Percentiles rank a stretch among this genome's conserved stretches.
Conservation (phyloP, 352 stramenopile species). For the Thalassiosira exigua region DNA sequence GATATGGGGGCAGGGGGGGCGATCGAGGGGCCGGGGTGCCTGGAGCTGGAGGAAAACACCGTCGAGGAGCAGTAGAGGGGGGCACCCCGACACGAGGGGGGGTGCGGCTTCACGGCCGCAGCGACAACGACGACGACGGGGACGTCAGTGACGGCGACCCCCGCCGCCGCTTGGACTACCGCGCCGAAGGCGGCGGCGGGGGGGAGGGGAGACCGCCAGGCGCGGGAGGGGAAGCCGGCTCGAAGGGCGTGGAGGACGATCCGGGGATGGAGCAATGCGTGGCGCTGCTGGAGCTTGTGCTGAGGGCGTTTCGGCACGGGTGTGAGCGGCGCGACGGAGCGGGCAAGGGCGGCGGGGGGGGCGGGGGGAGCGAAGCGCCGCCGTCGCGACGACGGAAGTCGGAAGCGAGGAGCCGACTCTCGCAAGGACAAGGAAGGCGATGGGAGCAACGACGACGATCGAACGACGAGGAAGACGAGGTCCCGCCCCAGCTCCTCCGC, state of each 20-base stretch:
- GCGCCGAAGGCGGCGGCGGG: neutral
- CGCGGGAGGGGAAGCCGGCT: neutral
- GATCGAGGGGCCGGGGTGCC: conserved; percentile 6
- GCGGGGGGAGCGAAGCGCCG: too few relatives aligned
- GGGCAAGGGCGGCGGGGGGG: neutral
- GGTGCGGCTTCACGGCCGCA: neutral
- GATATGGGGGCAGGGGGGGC: neutral
- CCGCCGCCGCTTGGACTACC: neutral
- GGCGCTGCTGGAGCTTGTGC: conserved; percentile 25
- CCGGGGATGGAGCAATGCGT: conserved; percentile 50
- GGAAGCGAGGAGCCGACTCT: neutral
- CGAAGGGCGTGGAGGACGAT: neutral
- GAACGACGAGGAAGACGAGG: conserved; percentile 35
- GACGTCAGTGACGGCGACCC: neutral
- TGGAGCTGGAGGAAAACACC: conserved; percentile 50
- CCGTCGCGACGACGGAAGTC: too few relatives aligned
- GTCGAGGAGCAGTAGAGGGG: conserved; percentile 48
- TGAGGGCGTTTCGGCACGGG: conserved; percentile 24
- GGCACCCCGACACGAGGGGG: too few relatives aligned
- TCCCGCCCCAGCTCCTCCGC: conserved; percentile 40
- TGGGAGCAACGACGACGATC: too few relatives aligned
- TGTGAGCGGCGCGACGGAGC: conserved; percentile 17
- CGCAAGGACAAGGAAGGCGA: neutral
- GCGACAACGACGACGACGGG: neutral
- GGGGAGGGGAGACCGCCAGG: neutral